phyloP scores from a whole-genome alignment of 257 asterid species.

The Lithospermum erythrorhizon region DNA sequence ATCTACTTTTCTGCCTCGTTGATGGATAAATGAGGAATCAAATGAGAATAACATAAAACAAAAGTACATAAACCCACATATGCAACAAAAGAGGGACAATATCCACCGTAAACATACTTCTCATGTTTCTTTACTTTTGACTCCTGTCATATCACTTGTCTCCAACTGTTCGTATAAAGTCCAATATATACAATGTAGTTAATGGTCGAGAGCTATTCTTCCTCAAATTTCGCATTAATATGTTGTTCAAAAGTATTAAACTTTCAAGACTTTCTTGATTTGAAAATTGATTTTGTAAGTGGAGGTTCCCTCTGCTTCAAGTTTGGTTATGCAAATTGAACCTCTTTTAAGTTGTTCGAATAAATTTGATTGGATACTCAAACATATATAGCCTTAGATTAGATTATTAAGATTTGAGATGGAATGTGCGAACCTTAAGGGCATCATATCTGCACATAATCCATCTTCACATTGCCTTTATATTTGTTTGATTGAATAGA shows the following conservation, averaged over 20 bases:
- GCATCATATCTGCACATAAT: neutral
- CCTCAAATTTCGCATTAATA: neutral
- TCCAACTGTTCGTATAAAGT: neutral
- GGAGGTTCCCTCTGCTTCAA: constrained; percentile 1
- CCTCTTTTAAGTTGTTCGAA: neutral
- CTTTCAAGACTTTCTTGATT: neutral
- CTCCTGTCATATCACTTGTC: neutral
- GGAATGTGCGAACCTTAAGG: neutral
- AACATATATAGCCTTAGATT: neutral
- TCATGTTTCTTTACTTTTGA: neutral
- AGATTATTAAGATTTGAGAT: neutral
- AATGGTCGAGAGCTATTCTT: constrained; percentile 1
- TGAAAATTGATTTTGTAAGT: neutral
- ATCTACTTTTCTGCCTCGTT: too few species aligned
- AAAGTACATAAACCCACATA: neutral
- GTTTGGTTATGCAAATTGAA: neutral
- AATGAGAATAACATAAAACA: neutral
- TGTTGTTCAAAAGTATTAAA: neutral
- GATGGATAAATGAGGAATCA: too few species aligned
- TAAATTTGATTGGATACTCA: neutral
- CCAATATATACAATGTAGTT: neutral
- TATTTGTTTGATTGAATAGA: too few species aligned
- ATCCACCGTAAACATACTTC: neutral
- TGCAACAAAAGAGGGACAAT: neutral
- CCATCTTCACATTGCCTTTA: neutral